These are phyloP conservation scores for Arabis alpina DNA, from an alignment of 345 rosid genomes.

Conservation along the genomic window DNA sequence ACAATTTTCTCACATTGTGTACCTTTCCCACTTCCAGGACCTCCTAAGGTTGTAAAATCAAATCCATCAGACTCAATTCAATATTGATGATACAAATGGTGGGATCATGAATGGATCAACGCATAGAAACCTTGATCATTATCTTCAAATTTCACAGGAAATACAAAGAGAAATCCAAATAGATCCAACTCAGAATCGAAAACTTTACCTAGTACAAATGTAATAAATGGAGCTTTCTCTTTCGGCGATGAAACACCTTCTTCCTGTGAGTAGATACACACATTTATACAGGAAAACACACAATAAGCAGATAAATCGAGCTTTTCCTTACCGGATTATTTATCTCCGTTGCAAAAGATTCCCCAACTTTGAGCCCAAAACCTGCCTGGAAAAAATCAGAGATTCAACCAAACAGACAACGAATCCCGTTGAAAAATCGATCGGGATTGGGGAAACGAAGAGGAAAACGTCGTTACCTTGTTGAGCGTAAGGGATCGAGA, in stretches of 20 bases:
- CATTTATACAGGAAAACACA: not conserved
- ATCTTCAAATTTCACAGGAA: not conserved
- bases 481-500: conserved; percentile 47
- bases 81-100: not conserved
- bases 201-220: conserved; percentile 78
- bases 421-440: not conserved
- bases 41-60: conserved; percentile 46
- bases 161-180: not conserved
- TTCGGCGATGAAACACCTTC: conserved; percentile 33
- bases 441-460: conserved; percentile 10
- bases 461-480: conserved; percentile 49
- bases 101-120: not conserved
- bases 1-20: conserved; percentile 77
- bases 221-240: conserved; percentile 65
- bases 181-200: conserved; percentile 8
- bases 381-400: conserved; percentile 41
- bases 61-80: not conserved
- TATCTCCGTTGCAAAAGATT: conserved; percentile 50
- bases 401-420: not conserved
- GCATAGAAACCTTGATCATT: not conserved
- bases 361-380: conserved; percentile 43
- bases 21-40: conserved; percentile 93
- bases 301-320: not conserved
- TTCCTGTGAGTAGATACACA: conserved; percentile 44
- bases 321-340: conserved; percentile 45